These are phyloP conservation scores for Allomyces javanicus DNA, from an alignment of 192 early-diverging fungal species.

Conservation along the genomic window DNA sequence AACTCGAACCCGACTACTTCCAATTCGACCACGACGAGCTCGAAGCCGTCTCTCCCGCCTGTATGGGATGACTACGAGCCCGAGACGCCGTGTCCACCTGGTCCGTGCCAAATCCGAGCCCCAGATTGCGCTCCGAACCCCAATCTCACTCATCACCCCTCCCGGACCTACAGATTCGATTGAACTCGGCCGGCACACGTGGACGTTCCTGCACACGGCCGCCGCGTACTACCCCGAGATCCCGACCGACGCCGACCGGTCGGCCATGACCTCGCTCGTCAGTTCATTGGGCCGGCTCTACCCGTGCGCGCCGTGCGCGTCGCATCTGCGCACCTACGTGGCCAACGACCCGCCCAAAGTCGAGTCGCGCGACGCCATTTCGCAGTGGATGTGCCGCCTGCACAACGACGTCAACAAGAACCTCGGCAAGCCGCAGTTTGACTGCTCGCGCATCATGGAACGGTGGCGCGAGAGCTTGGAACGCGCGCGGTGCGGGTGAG, in stretches of 20 bases:
- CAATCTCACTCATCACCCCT: background rate
- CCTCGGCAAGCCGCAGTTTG: slow-evolving; percentile 79
- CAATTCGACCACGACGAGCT: slow-evolving; percentile 6
- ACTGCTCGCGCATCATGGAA: slow-evolving; percentile 84
- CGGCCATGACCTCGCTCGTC: slow-evolving; percentile 53
- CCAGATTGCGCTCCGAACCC: background rate
- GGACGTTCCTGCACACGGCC: slow-evolving; percentile 96
- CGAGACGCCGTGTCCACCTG: background rate
- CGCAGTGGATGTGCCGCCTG: slow-evolving; percentile 76
- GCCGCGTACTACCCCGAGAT: slow-evolving; percentile 84
- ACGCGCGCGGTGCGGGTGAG: background rate
- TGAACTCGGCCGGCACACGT: slow-evolving; percentile 69
- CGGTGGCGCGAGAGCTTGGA: slow-evolving; percentile 36
- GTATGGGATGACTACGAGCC: slow-evolving; percentile 47
- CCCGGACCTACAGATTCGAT: slow-evolving; percentile 28
- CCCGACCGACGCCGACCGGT: slow-evolving; percentile 47
- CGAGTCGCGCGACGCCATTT: slow-evolving; percentile 38
- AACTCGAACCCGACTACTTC: background rate
- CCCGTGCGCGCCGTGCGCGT: slow-evolving; percentile 75
- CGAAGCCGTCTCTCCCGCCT: slow-evolving; percentile 6
- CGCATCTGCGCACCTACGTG: background rate
- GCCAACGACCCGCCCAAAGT: slow-evolving; percentile 30
- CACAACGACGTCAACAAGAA: slow-evolving; percentile 91
- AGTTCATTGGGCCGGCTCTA: slow-evolving; percentile 66
- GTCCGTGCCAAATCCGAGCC: too few species aligned